Evolutionary conservation across 2,329 filamentous ascomycete genomes (phyloP), one percentile per base, ranked within the genome.

Genomic region (Arachnomyces sp.): DNA sequence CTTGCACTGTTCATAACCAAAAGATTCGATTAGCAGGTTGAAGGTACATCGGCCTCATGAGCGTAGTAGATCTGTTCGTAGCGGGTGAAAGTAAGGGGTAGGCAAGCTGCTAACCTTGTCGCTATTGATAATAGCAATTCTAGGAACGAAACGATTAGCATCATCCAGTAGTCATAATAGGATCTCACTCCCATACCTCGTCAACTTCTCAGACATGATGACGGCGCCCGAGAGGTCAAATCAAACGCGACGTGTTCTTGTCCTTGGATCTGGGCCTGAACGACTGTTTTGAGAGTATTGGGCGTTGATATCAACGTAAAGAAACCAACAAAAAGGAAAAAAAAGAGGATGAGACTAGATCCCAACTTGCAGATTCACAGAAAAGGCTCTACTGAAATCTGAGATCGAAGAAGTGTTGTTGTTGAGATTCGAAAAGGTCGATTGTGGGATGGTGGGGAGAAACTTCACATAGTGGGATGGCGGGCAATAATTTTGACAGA

Each of bases 71-170:
- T 33, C 11, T 42, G 29, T 25, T 15, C 31, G 31, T 28, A 34
- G 31, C 25, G 34, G 34, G 38, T 9, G 30, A 12, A 18, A 8
- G 18, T 49, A 62, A 60, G 66, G 65, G 64, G 65, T 61, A 65
- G 51, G 47, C 57, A 50, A 57, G 52, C 48, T 54, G 59, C 57
- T 52, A 64, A 92, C 87, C 82, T 98, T 96, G 82, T 98, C 92
- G 65, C 78, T 84, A 70, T 90, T 96, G 74, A 98, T 86, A 73
- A 98, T 98, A 60, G 92, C 92, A 72, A 98, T 89, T 84, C 92
- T 93, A 61, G 9, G 35, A 5, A 53, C 35, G 45, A 28, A 39
- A 41, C 38, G 43, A 38, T 52, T 28, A 53, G 46, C 45, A 42
- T 36, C 16, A 9, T 9, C 9, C 21, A 25, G 21, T 25, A 5